A percentile compares a stretch with the other conserved stretches of the same genome.
Evolutionary conservation across 2,329 filamentous ascomycete genomes (phyloP).

Genomic region (Raffaelea ambrosiae): DNA sequence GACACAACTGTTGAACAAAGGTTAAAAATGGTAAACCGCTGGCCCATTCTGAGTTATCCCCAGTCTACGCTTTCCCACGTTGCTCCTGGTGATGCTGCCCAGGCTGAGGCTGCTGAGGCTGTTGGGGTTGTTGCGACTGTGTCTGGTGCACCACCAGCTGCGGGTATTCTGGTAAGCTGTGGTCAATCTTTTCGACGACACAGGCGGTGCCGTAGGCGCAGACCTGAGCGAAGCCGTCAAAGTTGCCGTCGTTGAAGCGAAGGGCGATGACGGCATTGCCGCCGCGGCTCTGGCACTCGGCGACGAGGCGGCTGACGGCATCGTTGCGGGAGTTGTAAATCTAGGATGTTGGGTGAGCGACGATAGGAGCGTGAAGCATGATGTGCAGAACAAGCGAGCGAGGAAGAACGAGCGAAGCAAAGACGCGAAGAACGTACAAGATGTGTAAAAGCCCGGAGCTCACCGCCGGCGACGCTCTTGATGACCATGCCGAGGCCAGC

Average conservation of each 20-base stretch:
- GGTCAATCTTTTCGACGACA: conserved; percentile 46
- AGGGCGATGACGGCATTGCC: conserved; percentile 53
- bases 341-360: conserved; percentile 12
- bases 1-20: too few species aligned
- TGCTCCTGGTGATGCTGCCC: background rate
- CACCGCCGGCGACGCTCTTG: conserved; percentile 49
- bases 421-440: conserved; percentile 25
- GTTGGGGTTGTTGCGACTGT: too few species aligned
- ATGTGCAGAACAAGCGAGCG: background rate
- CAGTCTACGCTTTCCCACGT: too few species aligned
- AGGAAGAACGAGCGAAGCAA: background rate
- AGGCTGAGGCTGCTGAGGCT: background rate
- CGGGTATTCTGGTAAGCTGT: conserved; percentile 15
- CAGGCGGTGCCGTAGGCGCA: conserved; percentile 54
- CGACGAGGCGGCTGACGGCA: conserved; percentile 45
- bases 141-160: conserved; percentile 14
- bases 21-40: too few species aligned
- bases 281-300: conserved; percentile 47
- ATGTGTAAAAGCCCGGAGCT: conserved; percentile 50
- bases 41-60: too few species aligned
- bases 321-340: conserved; percentile 51
- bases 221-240: conserved; percentile 45
- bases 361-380: background rate
- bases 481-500: conserved; percentile 46
- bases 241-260: conserved; percentile 47